These are phyloP conservation scores for Aspergillus sp. DNA, from an alignment of 2,329 filamentous ascomycete species.

Conservation along the genomic window DNA sequence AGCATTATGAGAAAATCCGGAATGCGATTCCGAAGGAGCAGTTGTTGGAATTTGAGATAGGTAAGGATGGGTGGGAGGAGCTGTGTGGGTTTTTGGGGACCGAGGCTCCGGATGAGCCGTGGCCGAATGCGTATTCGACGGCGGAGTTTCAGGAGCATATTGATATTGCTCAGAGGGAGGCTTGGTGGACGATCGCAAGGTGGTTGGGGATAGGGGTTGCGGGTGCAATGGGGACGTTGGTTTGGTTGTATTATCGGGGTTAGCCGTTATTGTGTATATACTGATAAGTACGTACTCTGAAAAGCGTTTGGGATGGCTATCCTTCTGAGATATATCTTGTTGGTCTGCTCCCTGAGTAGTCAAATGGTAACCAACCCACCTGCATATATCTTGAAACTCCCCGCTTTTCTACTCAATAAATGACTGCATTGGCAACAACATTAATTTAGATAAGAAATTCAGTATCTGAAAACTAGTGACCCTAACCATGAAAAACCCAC, in stretches of 20 bases:
- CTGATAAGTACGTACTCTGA: no score
- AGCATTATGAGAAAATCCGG: slow-evolving; percentile 16
- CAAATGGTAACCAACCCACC: no score
- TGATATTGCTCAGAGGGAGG: not conserved
- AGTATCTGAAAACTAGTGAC: no score
- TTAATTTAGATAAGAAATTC: no score
- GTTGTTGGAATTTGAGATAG: slow-evolving; percentile 21
- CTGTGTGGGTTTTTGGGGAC: slow-evolving; percentile 38
- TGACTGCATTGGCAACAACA: no score
- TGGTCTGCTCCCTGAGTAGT: no score
- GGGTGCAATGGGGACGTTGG: not conserved
- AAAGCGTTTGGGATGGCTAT: no score
- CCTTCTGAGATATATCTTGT: no score
- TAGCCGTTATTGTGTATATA: not conserved
- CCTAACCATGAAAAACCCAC: no score
- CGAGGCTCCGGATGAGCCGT: slow-evolving; percentile 27
- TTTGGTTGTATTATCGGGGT: not conserved
- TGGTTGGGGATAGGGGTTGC: slow-evolving; percentile 1
- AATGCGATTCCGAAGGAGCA: slow-evolving; percentile 13
- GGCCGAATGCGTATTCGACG: slow-evolving; percentile 29
- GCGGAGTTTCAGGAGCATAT: slow-evolving; percentile 5
- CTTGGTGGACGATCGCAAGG: not conserved
- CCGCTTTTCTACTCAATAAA: no score
- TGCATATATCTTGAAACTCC: no score
- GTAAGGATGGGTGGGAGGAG: slow-evolving; percentile 38